A percentile compares a stretch with the other conserved stretches of the same genome.
phyloP scores from a whole-genome alignment of 2,329 filamentous ascomycete genomes.

The Colletotrichum falcatum region DNA sequence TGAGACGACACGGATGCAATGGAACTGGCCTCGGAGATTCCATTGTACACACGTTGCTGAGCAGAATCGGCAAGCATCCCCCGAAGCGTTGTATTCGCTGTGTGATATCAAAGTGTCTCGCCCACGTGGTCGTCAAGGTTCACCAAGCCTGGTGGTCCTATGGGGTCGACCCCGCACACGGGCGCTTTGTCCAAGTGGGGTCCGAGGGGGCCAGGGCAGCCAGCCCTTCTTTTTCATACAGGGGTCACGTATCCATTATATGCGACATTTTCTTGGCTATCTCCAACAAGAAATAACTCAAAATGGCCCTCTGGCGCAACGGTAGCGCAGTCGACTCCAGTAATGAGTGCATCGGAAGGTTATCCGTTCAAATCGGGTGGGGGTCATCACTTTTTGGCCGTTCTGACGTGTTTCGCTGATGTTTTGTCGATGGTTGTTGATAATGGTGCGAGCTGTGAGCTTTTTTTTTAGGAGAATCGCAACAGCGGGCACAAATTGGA shows the following conservation, averaged over 20 bases:
- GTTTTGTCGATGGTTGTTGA: not conserved
- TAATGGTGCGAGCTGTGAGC: too few relatives aligned
- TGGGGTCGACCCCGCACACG: constrained; percentile 15
- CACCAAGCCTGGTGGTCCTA: not conserved
- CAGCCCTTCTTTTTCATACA: too few relatives aligned
- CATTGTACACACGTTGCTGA: not conserved
- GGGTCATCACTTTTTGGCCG: constrained; percentile 25
- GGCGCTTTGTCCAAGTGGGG: not conserved
- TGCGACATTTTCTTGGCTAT: accelerated
- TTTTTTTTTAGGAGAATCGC: not conserved
- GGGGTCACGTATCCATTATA: not conserved
- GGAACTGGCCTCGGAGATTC: not conserved
- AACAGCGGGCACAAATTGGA: not conserved
- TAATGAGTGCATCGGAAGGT: constrained; percentile 26
- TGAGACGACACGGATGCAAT: not conserved
- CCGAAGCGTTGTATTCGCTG: not conserved
- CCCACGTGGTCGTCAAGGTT: constrained; percentile 32
- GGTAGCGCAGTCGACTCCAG: constrained; percentile 41
- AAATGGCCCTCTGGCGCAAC: constrained; percentile 38
- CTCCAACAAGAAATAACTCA: accelerated
- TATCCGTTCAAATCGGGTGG: constrained; percentile 41
- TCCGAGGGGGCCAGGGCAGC: not conserved
- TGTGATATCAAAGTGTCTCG: constrained; percentile 17
- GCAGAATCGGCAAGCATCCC: not conserved
- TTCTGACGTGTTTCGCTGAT: not conserved